Evolutionary conservation across 371 early-diverging fungal species (phyloP), one percentile per base, ranked within the genome.

Genomic region (Nosema bombycis): DNA sequence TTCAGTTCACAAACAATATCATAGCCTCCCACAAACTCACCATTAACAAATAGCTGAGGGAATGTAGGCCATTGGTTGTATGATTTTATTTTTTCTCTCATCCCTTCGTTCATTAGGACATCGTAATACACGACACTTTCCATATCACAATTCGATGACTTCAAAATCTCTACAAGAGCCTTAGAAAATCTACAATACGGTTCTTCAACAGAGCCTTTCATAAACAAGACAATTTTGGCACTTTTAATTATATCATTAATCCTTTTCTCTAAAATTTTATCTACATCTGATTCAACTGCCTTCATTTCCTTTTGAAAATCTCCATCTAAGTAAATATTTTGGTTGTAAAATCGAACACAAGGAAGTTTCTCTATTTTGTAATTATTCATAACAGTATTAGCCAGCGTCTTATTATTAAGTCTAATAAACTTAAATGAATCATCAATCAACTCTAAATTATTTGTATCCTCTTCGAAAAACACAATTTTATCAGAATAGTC

Each of bases 21-120:
- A 83, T 91, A 91, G 14, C 98, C 98, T 55, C 96, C 96, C 70
- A 96, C 87, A 84, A 98, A 94, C 85, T 93, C 92, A 72, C 94
- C 93, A 84, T 93, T 91, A 82, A 95, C 88, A 81, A 92, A 98
- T 6, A 96, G 90, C 87, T 96, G 96, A 37, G 98, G 98, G 85
- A 94, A 92, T 21, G 96, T 98, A 12, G 94, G 95, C 98, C 96
- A 96, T 63, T 88, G 86, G 46, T 90, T 89, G 74, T 88, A 90
- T 71, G 88, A 83, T 85, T 94, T 94, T 77, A 94, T 82, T 0
- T 82, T 88, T 84, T 81, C 74, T 32, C 86, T 57, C 30, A 84
- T 62, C 61, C 90, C 89, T 34, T 93, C 91, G 85, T 93, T 91
- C 26, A 89, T 89, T 65, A 94, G 84, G 80, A 96, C 92, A 86